Percentiles rank a stretch among this genome's conserved stretches.
These are phyloP conservation scores for Parathielavia appendiculata DNA, from an alignment of 495 filamentous ascomycete genomes.

Conservation along the genomic window DNA sequence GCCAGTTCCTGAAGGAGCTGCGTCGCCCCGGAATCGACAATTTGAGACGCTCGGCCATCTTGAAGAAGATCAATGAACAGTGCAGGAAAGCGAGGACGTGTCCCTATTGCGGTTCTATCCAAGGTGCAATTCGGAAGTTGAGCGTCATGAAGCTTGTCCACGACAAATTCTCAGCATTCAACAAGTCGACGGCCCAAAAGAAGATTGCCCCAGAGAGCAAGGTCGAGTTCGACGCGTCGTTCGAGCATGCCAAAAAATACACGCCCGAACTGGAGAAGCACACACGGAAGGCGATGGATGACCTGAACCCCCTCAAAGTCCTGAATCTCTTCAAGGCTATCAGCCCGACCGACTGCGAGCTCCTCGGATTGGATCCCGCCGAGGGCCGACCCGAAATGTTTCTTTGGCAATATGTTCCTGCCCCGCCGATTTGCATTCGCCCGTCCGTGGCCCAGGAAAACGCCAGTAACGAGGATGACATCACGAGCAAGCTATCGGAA, in stretches of 20 bases:
- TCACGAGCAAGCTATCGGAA: slow-evolving; percentile 90
- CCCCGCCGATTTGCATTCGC: slow-evolving; percentile 86
- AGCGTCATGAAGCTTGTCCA: slow-evolving; percentile 88
- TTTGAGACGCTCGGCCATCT: slow-evolving; percentile 67
- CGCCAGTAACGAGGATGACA: slow-evolving; percentile 90
- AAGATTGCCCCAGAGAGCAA: slow-evolving; percentile 78
- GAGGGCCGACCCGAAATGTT: slow-evolving; percentile 95
- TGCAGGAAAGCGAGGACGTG: slow-evolving; percentile 81
- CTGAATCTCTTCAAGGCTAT: slow-evolving; percentile 87
- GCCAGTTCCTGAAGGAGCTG: slow-evolving; percentile 67
- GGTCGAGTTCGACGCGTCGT: slow-evolving; percentile 75
- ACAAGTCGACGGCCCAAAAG: slow-evolving; percentile 74
- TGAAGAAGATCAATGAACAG: slow-evolving; percentile 80
- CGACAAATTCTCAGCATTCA: slow-evolving; percentile 83
- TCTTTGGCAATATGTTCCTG: slow-evolving; percentile 93
- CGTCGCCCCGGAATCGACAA: slow-evolving; percentile 82
- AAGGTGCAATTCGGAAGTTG: slow-evolving; percentile 84
- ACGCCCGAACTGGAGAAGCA: slow-evolving; percentile 85
- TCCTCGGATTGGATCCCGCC: slow-evolving; percentile 78
- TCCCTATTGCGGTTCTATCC: slow-evolving; percentile 66
- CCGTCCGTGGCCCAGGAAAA: slow-evolving; percentile 88
- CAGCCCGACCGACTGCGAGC: slow-evolving; percentile 77
- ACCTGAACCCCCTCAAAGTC: slow-evolving; percentile 83
- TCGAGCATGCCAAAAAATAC: slow-evolving; percentile 64
- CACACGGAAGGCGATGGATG: slow-evolving; percentile 84